Percentiles rank a stretch among this genome's conserved stretches.
Conservation (phyloP, 177 flowering plant species). For the Vitis hybrid region DNA sequence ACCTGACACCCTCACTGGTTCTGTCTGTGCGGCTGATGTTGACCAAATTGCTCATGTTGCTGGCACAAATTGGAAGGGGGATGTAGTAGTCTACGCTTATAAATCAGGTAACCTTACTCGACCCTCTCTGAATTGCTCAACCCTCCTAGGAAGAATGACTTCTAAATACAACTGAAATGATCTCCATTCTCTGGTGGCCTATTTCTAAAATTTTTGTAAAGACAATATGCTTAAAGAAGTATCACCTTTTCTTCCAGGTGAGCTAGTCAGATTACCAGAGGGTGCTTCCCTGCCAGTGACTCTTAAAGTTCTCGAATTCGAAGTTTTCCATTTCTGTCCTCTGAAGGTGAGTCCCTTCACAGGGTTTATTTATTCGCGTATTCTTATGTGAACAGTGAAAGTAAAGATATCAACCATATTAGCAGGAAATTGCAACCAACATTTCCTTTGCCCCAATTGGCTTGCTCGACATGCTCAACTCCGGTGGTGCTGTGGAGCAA, state of each 20-base stretch:
- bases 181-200: not conserved
- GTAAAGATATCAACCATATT: not conserved
- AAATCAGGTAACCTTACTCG: constrained; percentile 46
- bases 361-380: not conserved
- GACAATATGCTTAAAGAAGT: not conserved
- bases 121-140: not conserved
- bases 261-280: constrained; percentile 63
- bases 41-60: constrained; percentile 60
- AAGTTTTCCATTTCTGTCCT: constrained; percentile 81
- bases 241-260: constrained; percentile 45
- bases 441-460: constrained; percentile 85
- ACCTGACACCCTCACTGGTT: constrained; percentile 70
- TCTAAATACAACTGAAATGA: too few relatives aligned
- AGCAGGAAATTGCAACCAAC: constrained; percentile 59
- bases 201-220: not conserved
- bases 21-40: constrained; percentile 64
- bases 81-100: constrained; percentile 51
- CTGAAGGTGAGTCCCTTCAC: constrained; percentile 38
- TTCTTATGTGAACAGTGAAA: not conserved
- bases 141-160: too few relatives aligned
- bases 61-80: constrained; percentile 71
- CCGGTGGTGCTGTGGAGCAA: constrained; percentile 70
- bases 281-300: constrained; percentile 79
- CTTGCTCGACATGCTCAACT: constrained; percentile 82
- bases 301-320: constrained; percentile 79